phyloP scores from a whole-genome alignment of 768 basidiomycete species.

The Ramaria rubella region DNA sequence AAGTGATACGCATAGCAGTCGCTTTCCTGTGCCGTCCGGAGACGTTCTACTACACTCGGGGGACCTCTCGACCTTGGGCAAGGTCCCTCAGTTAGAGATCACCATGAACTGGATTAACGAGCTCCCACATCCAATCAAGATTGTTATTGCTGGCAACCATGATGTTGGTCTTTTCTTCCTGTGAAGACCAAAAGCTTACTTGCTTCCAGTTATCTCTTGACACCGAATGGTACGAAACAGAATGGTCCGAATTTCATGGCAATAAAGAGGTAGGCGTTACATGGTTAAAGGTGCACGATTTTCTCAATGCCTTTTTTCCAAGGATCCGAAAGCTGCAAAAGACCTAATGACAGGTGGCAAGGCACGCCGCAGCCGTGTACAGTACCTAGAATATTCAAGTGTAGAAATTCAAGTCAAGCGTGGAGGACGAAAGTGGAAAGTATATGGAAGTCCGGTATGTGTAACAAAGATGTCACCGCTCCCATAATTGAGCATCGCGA shows the following conservation, averaged over 20 bases:
- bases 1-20: constrained; percentile 4
- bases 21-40: constrained; percentile 7
- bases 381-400: constrained; percentile 8
- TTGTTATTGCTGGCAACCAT: constrained; percentile 4
- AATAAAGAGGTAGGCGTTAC: constrained; percentile 6
- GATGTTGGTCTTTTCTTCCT: neutral
- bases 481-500: neutral
- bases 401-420: neutral
- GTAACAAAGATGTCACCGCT: neutral
- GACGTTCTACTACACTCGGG: constrained; percentile 10
- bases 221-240: neutral
- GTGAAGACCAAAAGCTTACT: neutral
- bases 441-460: constrained; percentile 10
- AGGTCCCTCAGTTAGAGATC: neutral
- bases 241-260: constrained; percentile 1
- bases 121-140: constrained; percentile 3
- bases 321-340: neutral
- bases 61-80: constrained; percentile 1
- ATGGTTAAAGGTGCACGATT: no score
- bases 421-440: constrained; percentile 6
- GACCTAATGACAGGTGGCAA: constrained; percentile 1
- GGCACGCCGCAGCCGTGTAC: constrained; percentile 5
- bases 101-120: constrained; percentile 9
- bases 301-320: neutral
- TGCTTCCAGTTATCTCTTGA: constrained; percentile 3